Evolutionary conservation across 1,284 basidiomycete genomes (phyloP), one percentile per base, ranked within the genome.

Genomic region (Ceratobasidium papillatum): DNA sequence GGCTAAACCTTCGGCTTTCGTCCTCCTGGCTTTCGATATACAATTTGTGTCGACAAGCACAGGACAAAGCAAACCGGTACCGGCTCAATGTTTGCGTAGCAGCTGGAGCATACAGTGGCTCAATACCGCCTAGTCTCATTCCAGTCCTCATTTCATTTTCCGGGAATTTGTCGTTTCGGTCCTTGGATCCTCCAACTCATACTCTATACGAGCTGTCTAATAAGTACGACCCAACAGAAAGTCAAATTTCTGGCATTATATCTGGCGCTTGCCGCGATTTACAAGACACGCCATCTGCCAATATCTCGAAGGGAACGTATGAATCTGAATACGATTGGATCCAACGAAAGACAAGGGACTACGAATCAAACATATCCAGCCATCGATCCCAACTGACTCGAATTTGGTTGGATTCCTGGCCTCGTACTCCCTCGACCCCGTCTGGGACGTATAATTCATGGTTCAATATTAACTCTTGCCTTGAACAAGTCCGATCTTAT

Each of bases 141-240:
- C 72, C 73, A 0, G 41, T 47, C 5, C 47, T 75, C 22, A 14
- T 72, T 36, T 74, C 75, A 19, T 64, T 75, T 22, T 1, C 75
- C 1, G 41, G 27, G 1, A 56, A 54, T 43, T 59, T 58, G 5
- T 12, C 41, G 17, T 74, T 75, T 27, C 43, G n/a, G 1, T 12
- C 4, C 14, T n/a, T 75, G 11, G 30, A 38, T 3, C 74, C 75
- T 7, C 75, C 75, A 17, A 12, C 3, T 7, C 38, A 62, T 47
- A 1, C 30, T 22, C n/a, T 22, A 19, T 75, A 64, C 36, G 22
- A n/a, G 22, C 45, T 72, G 4, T 1, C 19, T 2, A 45, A 69
- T 30, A 36, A 66, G 12, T 62, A 61, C 38, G 3, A 32, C 2
- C 65, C 74, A 11, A 51, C 30, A 4, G 2, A 14, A 11, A 27